Conservation (phyloP, 345 rosid genomes). For the Citrus sinensis region DVS_A1.0 CM039161.1:1447501-1448000, state of each 20-base stretch:
- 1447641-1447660: slow-evolving; percentile 65
- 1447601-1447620: slow-evolving; percentile 44
- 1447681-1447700: neutral
- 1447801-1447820: slow-evolving; percentile 54
- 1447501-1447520: neutral
- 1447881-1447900: slow-evolving; percentile 45
- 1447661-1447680: slow-evolving; percentile 14
- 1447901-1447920: slow-evolving; percentile 54
- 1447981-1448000: neutral
- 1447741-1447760: neutral
- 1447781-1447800: slow-evolving; percentile 64
- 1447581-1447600: neutral
- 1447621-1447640: slow-evolving; percentile 49
- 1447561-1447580: too few relatives aligned
- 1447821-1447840: slow-evolving; percentile 61
- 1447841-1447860: slow-evolving; percentile 61
- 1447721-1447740: neutral
- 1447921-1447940: slow-evolving; percentile 53
- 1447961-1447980: slow-evolving; percentile 2
- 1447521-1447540: neutral
- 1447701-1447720: neutral
- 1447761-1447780: slow-evolving; percentile 44
- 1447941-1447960: slow-evolving; percentile 57
- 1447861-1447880: slow-evolving; percentile 55
- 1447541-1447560: neutral